Percentiles rank a stretch among this genome's conserved stretches.
Conservation (phyloP, 208 protist species). For the Crithidia mellificae region DNA sequence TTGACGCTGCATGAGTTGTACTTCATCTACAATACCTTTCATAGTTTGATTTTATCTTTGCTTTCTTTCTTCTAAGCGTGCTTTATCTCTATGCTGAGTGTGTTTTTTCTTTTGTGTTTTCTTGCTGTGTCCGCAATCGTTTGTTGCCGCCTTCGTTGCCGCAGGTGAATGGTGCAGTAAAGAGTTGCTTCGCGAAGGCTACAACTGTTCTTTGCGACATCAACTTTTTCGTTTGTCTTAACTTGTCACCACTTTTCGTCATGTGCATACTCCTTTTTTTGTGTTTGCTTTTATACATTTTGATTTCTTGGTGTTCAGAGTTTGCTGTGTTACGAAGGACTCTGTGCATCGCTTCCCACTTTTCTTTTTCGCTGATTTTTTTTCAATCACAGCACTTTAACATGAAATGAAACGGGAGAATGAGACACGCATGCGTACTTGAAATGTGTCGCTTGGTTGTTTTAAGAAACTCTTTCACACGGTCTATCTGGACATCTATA, state of each 20-base stretch:
- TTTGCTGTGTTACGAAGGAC: neutral
- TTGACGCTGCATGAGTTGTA: too few relatives aligned
- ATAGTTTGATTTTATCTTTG: neutral
- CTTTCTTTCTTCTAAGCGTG: neutral
- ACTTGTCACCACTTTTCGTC: neutral
- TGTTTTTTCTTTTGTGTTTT: neutral
- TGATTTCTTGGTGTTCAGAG: neutral
- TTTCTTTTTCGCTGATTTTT: too few relatives aligned
- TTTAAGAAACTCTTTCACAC: too few relatives aligned
- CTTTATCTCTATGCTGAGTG: neutral
- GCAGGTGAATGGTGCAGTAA: neutral
- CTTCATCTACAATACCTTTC: neutral
- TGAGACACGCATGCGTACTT: too few relatives aligned
- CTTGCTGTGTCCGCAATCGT: neutral
- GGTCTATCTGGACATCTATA: too few relatives aligned
- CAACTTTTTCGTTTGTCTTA: neutral
- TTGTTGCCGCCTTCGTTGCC: conserved; percentile 3
- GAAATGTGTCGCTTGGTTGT: too few relatives aligned
- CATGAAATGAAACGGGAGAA: too few relatives aligned
- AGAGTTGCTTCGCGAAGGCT: neutral
- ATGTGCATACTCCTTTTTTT: neutral
- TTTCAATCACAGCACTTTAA: too few relatives aligned
- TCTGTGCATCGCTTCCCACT: neutral
- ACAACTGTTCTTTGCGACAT: neutral
- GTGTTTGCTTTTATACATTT: neutral